These are phyloP conservation scores for Fusarium sp. DNA, from an alignment of 2,329 filamentous ascomycete species.

Conservation along the genomic window DNA sequence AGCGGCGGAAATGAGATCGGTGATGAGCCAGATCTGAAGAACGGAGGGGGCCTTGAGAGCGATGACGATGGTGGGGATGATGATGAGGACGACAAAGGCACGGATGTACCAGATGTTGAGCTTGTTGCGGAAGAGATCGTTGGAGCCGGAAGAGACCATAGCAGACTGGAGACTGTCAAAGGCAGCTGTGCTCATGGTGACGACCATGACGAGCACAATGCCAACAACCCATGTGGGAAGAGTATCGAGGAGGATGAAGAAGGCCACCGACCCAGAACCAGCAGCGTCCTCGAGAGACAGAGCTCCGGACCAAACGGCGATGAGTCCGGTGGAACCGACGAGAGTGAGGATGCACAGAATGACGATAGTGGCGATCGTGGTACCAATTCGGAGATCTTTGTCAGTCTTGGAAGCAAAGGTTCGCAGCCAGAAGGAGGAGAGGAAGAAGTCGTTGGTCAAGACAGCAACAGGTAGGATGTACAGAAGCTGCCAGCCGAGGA, in stretches of 20 bases:
- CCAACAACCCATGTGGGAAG: slow-evolving; percentile 85
- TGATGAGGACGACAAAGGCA: slow-evolving; percentile 73
- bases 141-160: slow-evolving; percentile 86
- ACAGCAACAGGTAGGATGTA: slow-evolving; percentile 86
- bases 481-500: slow-evolving; percentile 85
- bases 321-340: slow-evolving; percentile 76
- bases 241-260: slow-evolving; percentile 77
- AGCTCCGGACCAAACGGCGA: slow-evolving; percentile 81
- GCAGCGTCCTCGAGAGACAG: slow-evolving; percentile 68
- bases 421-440: slow-evolving; percentile 85
- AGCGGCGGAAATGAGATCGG: slow-evolving; percentile 79
- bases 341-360: slow-evolving; percentile 77
- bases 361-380: slow-evolving; percentile 71
- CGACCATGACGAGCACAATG: slow-evolving; percentile 82
- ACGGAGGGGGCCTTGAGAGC: slow-evolving; percentile 79
- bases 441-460: slow-evolving; percentile 86
- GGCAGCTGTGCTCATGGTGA: slow-evolving; percentile 78
- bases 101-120: slow-evolving; percentile 81
- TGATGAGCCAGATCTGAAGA: slow-evolving; percentile 84
- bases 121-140: slow-evolving; percentile 85
- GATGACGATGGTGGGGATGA: slow-evolving; percentile 77
- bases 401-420: slow-evolving; percentile 84
- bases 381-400: slow-evolving; percentile 78
- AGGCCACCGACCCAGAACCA: slow-evolving; percentile 70
- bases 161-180: slow-evolving; percentile 85